These are phyloP conservation scores for Russula ochroleuca DNA, from an alignment of 768 basidiomycete genomes.

Conservation along the genomic window DNA sequence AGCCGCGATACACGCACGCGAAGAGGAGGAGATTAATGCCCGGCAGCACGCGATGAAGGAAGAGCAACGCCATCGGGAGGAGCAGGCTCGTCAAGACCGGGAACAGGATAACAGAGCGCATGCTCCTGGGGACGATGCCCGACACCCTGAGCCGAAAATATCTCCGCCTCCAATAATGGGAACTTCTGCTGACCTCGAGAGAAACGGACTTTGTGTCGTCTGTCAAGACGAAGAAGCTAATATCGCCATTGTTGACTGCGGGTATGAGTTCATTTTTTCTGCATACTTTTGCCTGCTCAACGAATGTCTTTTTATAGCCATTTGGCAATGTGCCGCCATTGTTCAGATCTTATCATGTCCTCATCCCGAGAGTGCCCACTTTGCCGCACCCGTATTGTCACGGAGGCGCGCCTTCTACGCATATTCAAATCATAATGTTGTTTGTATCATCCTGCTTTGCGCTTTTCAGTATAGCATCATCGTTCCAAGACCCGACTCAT, in stretches of 20 bases:
- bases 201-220: slow-evolving; percentile 80
- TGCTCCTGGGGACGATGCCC: neutral
- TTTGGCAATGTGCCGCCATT: slow-evolving; percentile 70
- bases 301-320: slow-evolving; percentile 45
- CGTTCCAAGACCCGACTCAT: neutral
- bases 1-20: slow-evolving; percentile 37
- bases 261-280: slow-evolving; percentile 47
- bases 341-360: slow-evolving; percentile 74
- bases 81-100: slow-evolving; percentile 29
- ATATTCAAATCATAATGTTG: slow-evolving; percentile 54
- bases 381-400: slow-evolving; percentile 84
- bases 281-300: neutral
- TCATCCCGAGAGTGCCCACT: slow-evolving; percentile 85
- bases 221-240: slow-evolving; percentile 95
- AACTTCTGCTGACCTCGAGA: slow-evolving; percentile 43
- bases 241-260: slow-evolving; percentile 92
- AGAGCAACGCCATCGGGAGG: slow-evolving; percentile 32
- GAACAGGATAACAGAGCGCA: slow-evolving; percentile 3
- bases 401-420: slow-evolving; percentile 71
- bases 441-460: neutral
- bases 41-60: slow-evolving; percentile 28
- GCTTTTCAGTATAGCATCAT: neutral
- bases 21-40: slow-evolving; percentile 28
- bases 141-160: slow-evolving; percentile 26
- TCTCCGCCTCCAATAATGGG: slow-evolving; percentile 31